Conservation (phyloP, 1,284 basidiomycete species). For the Heimioporus retisporus region DNA sequence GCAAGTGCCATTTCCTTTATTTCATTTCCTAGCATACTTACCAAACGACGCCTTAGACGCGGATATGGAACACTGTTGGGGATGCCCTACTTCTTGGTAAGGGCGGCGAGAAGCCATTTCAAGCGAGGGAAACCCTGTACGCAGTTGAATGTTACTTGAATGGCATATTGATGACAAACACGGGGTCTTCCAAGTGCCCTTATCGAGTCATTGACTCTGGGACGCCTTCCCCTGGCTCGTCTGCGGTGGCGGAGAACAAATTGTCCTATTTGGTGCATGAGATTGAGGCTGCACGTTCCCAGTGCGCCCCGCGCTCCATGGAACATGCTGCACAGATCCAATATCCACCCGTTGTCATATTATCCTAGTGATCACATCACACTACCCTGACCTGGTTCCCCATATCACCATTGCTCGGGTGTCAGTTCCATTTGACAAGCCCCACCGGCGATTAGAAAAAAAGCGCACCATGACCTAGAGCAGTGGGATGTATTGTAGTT, state of each 20-base stretch:
- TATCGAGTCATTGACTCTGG: slow-evolving; percentile 63
- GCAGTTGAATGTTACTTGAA: slow-evolving; percentile 30
- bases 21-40: not conserved
- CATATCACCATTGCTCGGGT: no score
- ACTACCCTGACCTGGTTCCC: not conserved
- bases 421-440: not conserved
- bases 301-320: not conserved
- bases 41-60: slow-evolving; percentile 53
- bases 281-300: slow-evolving; percentile 40
- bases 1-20: slow-evolving; percentile 48
- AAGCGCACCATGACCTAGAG: not conserved
- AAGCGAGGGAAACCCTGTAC: slow-evolving; percentile 74
- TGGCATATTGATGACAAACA: slow-evolving; percentile 21
- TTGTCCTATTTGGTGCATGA: slow-evolving; percentile 69
- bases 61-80: slow-evolving; percentile 73
- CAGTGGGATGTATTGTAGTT: no score
- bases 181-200: slow-evolving; percentile 55
- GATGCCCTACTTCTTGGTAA: slow-evolving; percentile 71
- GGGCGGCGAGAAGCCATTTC: slow-evolving; percentile 53
- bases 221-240: slow-evolving; percentile 42
- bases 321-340: not conserved
- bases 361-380: not conserved
- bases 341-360: not conserved
- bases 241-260: slow-evolving; percentile 72
- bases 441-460: not conserved